Conservation (phyloP, 2,329 filamentous ascomycete species). For the Apiospora rasikravindrae region DNA sequence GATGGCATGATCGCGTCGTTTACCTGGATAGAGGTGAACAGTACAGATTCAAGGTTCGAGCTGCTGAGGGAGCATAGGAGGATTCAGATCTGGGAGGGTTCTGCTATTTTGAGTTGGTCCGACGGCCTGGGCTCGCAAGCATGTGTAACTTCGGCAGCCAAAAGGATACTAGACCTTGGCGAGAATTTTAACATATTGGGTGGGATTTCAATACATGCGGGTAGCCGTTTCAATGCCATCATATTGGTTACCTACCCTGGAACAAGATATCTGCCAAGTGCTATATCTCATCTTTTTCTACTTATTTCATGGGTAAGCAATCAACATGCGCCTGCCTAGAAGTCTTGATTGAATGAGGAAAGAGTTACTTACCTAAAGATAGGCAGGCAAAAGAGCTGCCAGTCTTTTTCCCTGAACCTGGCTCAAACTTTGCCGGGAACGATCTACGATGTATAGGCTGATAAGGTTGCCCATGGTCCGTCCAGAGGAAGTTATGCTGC, state of each 20-base stretch:
- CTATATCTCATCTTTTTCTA: neutral
- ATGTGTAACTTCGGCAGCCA: neutral
- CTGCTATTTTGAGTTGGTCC: neutral
- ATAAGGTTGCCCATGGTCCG: neutral
- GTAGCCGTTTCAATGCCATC: neutral
- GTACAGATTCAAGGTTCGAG: conserved; percentile 58
- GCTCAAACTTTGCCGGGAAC: neutral
- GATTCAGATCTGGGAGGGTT: neutral
- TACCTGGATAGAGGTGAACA: conserved; percentile 65
- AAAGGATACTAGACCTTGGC: neutral
- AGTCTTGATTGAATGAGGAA: neutral
- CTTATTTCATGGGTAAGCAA: neutral
- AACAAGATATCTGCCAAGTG: neutral
- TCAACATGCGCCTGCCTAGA: neutral
- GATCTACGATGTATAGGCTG: neutral
- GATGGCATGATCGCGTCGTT: conserved; percentile 58
- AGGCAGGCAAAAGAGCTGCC: neutral
- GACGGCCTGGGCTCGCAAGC: neutral
- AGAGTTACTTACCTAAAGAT: neutral
- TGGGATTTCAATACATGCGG: neutral
- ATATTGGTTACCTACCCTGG: neutral
- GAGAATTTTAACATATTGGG: neutral
- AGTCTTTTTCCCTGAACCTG: neutral
- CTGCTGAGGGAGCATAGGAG: neutral
- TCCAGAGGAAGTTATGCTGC: neutral